These are phyloP conservation scores for Botrytis galanthina DNA, from an alignment of 2,329 filamentous ascomycete genomes.

Conservation along the genomic window DNA sequence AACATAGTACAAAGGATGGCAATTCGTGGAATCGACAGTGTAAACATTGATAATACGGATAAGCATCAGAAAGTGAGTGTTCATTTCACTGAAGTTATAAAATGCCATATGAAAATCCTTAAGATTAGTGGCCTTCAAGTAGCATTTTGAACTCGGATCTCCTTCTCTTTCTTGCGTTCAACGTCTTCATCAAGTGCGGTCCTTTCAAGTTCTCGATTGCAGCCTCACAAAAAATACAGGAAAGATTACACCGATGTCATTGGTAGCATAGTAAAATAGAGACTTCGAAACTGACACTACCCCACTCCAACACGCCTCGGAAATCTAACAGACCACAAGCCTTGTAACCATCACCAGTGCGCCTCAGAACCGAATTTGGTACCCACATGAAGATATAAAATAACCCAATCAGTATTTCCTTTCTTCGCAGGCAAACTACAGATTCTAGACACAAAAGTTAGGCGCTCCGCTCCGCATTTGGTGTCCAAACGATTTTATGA, in stretches of 20 bases:
- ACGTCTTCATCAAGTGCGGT: fast-evolving
- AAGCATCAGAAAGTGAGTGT: no score
- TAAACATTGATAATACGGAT: fast-evolving
- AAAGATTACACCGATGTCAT: background rate
- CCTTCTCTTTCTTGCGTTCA: background rate
- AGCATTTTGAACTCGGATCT: no score
- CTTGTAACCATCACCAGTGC: background rate
- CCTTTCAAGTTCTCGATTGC: background rate
- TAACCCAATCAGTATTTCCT: background rate
- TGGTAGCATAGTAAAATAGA: background rate
- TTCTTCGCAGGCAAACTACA: background rate
- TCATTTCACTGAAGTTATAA: no score
- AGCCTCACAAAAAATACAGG: no score
- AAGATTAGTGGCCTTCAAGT: no score
- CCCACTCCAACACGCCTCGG: no score
- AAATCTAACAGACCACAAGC: background rate
- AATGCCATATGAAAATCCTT: no score
- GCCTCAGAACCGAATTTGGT: fast-evolving
- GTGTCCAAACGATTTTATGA: fast-evolving
- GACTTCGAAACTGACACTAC: background rate
- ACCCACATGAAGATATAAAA: background rate
- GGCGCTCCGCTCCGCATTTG: background rate
- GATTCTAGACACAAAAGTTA: no score
- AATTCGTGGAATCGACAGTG: background rate
- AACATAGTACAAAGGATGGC: no score